Conservation (phyloP, 2,329 filamentous ascomycete species). For the Pseudogymnoascus sp. region DNA sequence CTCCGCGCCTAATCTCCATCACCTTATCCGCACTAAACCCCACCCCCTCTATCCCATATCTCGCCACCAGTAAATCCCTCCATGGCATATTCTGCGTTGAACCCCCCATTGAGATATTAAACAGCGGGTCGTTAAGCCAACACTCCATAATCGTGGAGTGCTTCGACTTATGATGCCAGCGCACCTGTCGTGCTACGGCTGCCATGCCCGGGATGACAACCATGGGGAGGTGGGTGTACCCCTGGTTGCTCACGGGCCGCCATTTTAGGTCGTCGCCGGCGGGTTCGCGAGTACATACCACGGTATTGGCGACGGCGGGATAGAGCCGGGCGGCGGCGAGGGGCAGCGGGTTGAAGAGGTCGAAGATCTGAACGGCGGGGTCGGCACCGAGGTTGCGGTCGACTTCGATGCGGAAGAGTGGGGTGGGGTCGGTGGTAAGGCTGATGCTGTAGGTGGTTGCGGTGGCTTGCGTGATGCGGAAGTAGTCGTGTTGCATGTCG, state of each 20-base stretch:
- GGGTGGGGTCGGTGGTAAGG: neutral
- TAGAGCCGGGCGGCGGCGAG: neutral
- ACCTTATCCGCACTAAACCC: neutral
- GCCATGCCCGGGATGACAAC: neutral
- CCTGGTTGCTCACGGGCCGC: neutral
- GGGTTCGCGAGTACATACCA: neutral
- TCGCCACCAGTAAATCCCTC: neutral
- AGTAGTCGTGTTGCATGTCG: neutral
- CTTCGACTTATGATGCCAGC: neutral
- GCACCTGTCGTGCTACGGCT: neutral
- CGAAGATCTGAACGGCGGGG: neutral
- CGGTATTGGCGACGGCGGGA: neutral
- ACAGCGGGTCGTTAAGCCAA: neutral
- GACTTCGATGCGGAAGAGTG: neutral
- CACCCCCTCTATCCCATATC: neutral
- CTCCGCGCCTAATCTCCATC: neutral
- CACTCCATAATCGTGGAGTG: neutral
- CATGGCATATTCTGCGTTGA: neutral
- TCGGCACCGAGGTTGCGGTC: neutral
- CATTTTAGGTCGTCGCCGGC: neutral
- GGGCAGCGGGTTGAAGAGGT: neutral
- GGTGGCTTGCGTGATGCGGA: neutral
- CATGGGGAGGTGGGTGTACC: neutral
- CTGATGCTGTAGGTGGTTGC: neutral
- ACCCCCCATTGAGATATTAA: neutral